Evolutionary conservation across 192 early-diverging fungal genomes (phyloP), one percentile per base, ranked within the genome.

Genomic region (Chytriomyces hyalinus): DNA sequence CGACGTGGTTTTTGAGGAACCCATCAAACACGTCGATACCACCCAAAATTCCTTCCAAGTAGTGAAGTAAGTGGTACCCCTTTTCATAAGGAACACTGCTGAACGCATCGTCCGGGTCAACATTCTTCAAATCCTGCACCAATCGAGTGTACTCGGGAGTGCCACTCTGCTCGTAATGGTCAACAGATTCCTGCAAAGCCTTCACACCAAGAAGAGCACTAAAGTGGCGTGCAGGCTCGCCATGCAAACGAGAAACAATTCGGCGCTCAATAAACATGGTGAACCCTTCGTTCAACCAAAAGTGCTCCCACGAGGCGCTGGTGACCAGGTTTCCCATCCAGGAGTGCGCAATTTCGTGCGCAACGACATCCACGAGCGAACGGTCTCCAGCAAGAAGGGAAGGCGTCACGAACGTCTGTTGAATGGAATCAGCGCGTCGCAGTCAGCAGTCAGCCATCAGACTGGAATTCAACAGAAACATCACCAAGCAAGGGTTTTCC

Each of bases 401-500:
- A 28, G 97, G 97, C 36, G 97, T 99, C 24, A 97, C 96, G 92
- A 97, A 99, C 0, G 97, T 98, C 75, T 97, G 36, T 36, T 36
- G 36, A 36, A 36, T 81, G 36, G 36, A 36, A 36, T 36, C 3
- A 4, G 36, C 0, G 36, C 36, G 36, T 36, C 36, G 36, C 36
- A 36, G 36, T 36, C 36, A 36, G 36, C 36, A 36, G 36, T 4
- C 36, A 65, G 3, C 64, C 15, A 65, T 4, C 22, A 26, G 13
- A 15, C 13, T 13, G 22, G 22, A 43, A 43, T 59, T n/a, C 57
- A 59, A 36, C 1, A 43, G 26, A 43, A 20, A 65, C 22, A 15
- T 17, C 64, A 22, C 64, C 64, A 68, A 26, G 81, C 95, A 97
- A 17, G 97, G 97, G 84, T 99, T 99, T 88, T 99, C 94, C 93